Evolutionary conservation across 306 rosid genomes (phyloP), one percentile per base, ranked within the genome.

Genomic region (Cicer yamashitae): DNA sequence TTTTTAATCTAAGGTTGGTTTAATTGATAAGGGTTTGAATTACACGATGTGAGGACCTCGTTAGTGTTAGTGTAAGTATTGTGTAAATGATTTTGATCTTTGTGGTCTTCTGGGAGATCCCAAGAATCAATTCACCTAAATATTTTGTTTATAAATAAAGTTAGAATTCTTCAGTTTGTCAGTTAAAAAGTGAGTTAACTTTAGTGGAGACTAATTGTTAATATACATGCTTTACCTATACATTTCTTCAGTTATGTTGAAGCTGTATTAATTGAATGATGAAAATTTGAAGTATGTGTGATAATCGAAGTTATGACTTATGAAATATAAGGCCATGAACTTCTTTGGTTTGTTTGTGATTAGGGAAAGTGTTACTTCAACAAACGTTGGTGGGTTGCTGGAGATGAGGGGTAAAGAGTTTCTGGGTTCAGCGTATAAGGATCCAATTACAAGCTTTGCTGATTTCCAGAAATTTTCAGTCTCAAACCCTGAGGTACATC

Each of bases 401-500:
- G 90, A 86, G 84, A 89, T 66, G 89, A 84, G 73, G 75, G 98
- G 98, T 7, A 75, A 84, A 59, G 93, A 84, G 83, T 85, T 91
- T 67, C 76, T 91, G 80, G 96, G 97, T 70, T 90, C 87, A 47
- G 79, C 70, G 12, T 94, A 91, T 73, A 84, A 81, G 85, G 97
- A 94, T 85, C 98, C 97, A 50, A 81, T 91, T 15, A 76, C 96
- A 25, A 91, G 90, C 84, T 91, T 94, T 74, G 73, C 89, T 51
- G 87, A 87, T 73, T 89, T 94, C 73, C 97, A 90, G 75, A 83
- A 87, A 60, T 90, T 94, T 86, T 94, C 98, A 6, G 87, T 90
- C 54, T 81, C 91, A 81, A 86, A 86, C 63, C 96, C 96, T 13
- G 94, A 91, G 41, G 73, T 67, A 58, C 12, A 41, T 14, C 51